Evolutionary conservation across 176 grass and related monocot genomes (phyloP), one percentile per base, ranked within the genome.

Genomic region (Alloteropsis semialata): DNA sequence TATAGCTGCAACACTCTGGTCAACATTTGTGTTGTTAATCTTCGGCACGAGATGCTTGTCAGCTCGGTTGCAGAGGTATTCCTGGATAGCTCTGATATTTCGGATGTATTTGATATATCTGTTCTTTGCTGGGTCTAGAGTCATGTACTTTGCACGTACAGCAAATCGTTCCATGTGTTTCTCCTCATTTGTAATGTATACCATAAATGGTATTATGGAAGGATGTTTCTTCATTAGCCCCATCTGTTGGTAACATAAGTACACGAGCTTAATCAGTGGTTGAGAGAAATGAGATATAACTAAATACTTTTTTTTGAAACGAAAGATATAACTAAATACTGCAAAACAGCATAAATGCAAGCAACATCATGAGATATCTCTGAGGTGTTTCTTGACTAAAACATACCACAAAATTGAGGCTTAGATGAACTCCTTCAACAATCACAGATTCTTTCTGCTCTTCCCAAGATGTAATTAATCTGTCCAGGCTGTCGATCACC

Each of bases 191-290:
- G 91, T 65, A 88, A 99, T 96, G 69, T 96, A 99, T 15, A 96
- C 79, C 96, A 96, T 99, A 86, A 96, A 99, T 64, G 96, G 96
- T 70, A 99, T 92, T 88, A 99, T 93, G 59, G 96, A 99, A 63
- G 89, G 96, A 72, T 96, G 96, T 70, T 93, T 99, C 85, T 99
- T 99, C 96, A 99, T 99, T 79, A 99, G 87, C 30, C 96, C 96
- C 96, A 96, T 96, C 96, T 99, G 67, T 79, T n/a, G 21, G 60
- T 72, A 81, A 44, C 22, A 76, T 78, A 64, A 78, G 59, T 6
- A 75, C 9, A 81, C 44, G n/a, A 48, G 13, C 14, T 49, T 62
- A 64, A 39, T 94, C 39, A 89, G 29, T 88, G 38, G 18, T 74
- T n/a, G 10, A 51, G 41, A 57, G 45, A 72, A 50, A 68, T 25